Evolutionary conservation across 805 yeast species (phyloP).

Genomic region (Zygoascus ofunaensis): DNA sequence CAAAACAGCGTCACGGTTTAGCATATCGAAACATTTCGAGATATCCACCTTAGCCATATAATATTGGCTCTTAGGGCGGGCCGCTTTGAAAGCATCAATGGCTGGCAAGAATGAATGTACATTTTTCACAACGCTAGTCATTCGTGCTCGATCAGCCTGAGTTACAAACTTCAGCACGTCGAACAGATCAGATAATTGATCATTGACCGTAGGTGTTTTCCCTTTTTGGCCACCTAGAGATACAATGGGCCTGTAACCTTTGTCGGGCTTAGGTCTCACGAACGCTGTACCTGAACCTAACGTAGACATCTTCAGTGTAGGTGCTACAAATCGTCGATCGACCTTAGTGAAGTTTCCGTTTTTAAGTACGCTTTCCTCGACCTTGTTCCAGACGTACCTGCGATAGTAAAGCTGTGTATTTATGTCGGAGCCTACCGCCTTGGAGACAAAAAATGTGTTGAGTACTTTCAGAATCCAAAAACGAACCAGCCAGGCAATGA

Average conservation of each 20-base stretch:
- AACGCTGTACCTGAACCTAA: neutral
- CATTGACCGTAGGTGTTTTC: constrained; percentile 13
- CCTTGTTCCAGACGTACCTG: constrained; percentile 46
- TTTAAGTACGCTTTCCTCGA: constrained; percentile 36
- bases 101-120: neutral
- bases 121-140: neutral
- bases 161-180: constrained; percentile 21
- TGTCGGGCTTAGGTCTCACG: constrained; percentile 47
- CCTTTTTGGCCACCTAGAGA: constrained; percentile 4
- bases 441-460: constrained; percentile 53
- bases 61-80: neutral
- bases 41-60: constrained; percentile 67
- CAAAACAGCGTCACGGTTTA: constrained; percentile 25
- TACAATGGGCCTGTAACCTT: constrained; percentile 31
- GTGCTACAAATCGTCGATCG: constrained; percentile 11
- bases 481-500: constrained; percentile 52
- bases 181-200: constrained; percentile 14
- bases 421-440: constrained; percentile 41
- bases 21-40: constrained; percentile 64
- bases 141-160: neutral
- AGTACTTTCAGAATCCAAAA: constrained; percentile 40
- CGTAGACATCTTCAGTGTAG: constrained; percentile 8
- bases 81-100: neutral
- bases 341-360: constrained; percentile 28
- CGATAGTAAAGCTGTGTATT: constrained; percentile 41